Conservation (phyloP, 768 basidiomycete species). For the Krasilnikovozyma curviuscula region DNA sequence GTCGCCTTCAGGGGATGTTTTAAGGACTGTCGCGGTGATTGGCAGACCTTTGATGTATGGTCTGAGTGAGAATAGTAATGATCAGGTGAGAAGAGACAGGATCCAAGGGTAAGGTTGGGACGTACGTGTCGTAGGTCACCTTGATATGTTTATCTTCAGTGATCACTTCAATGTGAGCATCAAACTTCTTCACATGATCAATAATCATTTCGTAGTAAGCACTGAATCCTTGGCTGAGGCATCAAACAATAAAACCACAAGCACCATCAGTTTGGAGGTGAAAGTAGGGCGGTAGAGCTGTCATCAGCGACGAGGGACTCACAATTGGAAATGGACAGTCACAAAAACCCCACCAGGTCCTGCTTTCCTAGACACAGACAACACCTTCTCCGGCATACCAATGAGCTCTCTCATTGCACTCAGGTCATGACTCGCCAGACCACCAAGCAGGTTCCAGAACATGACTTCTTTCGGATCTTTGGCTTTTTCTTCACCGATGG, state of each 20-base stretch:
- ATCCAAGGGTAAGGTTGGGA: neutral
- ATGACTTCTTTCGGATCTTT: constrained; percentile 3
- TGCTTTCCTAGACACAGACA: constrained; percentile 11
- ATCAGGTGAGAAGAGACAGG: neutral
- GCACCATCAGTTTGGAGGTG: too few relatives aligned
- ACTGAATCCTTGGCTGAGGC: constrained; percentile 14
- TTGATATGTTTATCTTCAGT: constrained; percentile 19
- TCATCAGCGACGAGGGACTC: too few relatives aligned
- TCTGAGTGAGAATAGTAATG: constrained; percentile 2
- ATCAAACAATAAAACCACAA: too few relatives aligned
- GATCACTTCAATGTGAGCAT: constrained; percentile 23
- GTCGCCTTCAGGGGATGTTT: constrained; percentile 11
- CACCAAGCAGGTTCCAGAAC: constrained; percentile 16
- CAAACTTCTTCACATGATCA: constrained; percentile 19
- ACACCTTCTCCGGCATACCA: constrained; percentile 17
- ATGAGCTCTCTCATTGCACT: constrained; percentile 22
- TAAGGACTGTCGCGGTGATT: constrained; percentile 16
- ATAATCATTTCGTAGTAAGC: constrained; percentile 21
- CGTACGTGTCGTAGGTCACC: constrained; percentile 17
- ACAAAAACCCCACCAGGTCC: constrained; percentile 13
- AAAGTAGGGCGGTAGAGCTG: too few relatives aligned
- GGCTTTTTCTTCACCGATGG: constrained; percentile 12
- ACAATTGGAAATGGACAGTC: constrained; percentile 15
- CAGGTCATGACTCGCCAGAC: constrained; percentile 21
- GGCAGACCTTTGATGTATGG: constrained; percentile 24